Evolutionary conservation across 345 rosid species (phyloP), one percentile per base, ranked within the genome.

Genomic region (Odontarrhena argentea): DNA sequence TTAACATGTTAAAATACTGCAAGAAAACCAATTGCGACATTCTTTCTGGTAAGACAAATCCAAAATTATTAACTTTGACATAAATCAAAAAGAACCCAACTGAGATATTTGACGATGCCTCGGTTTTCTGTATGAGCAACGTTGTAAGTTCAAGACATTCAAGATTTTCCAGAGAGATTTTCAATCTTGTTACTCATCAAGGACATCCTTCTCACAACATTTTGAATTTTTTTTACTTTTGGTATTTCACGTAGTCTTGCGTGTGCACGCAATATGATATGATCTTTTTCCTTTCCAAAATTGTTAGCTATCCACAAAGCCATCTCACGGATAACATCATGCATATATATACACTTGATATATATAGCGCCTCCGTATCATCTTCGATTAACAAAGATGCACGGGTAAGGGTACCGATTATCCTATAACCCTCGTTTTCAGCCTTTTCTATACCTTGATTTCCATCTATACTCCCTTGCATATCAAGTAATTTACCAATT

Each of bases 251-350:
- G 0, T 34, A 55, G 5, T 13, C 72, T 49, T 2, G 12, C 46
- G 9, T 56, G 28, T 3, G 56, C 47, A 0, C 9, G 47, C 36
- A 56, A 38, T 1, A 55, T 6, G 8, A 46, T 22, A 8, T 8
- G 15, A 0, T 67, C 55, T 3, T 45, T 67, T 10, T 57, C 2
- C n/a, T 0, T 36, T 55, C 64, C 72, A 3, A 45, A 3, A 11
- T 67, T 47, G n/a, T 55, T 14, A 8, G 57, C 57, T 26, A 75
- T 77, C 75, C 77, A 65, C 44, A 77, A 40, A 1, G 81, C 81
- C 38, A 77, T 65, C 41, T 77, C 84, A 30, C 79, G n/a, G n/a
- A n/a, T n/a, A n/a, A n/a, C n/a, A n/a, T n/a, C n/a, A n/a, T n/a
- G n/a, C n/a, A n/a, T n/a, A n/a, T n/a, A n/a, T n/a, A 47, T 0